Percentiles rank a stretch among this genome's conserved stretches.
These are phyloP conservation scores for Bryoerythrophyllum caledonicum DNA, from an alignment of 225 moss, liverwort and hornwort genomes.

Conservation along the genomic window DNA sequence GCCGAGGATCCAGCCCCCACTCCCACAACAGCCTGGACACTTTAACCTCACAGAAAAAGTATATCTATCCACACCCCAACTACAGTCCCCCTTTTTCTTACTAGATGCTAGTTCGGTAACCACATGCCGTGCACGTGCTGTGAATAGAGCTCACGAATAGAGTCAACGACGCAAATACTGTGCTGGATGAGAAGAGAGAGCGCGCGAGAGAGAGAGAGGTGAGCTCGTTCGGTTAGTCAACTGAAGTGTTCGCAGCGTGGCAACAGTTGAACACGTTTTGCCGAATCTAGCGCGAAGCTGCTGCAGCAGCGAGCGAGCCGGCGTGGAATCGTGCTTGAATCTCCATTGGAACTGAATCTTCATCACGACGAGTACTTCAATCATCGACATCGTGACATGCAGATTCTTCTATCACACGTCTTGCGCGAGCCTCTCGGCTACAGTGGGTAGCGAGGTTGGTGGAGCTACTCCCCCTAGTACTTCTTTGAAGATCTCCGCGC, in stretches of 20 bases:
- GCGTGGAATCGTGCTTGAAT: background rate
- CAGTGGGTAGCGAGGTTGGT: background rate
- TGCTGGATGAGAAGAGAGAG: background rate
- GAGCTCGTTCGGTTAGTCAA: too few relatives aligned
- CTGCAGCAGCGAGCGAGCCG: background rate
- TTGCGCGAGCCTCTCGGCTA: background rate
- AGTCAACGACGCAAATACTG: background rate
- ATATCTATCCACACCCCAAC: too few relatives aligned
- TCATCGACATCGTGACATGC: background rate
- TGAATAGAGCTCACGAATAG: too few relatives aligned
- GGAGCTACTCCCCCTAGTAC: background rate
- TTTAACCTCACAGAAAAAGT: too few relatives aligned
- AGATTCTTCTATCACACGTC: background rate
- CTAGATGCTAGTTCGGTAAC: background rate
- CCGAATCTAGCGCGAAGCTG: background rate
- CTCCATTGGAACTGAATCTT: background rate
- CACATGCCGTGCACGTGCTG: background rate
- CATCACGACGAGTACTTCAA: background rate
- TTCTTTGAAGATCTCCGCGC: background rate
- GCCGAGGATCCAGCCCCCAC: too few relatives aligned
- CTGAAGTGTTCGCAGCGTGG: background rate
- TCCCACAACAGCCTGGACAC: too few relatives aligned
- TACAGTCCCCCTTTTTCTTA: too few relatives aligned
- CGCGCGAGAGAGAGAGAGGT: background rate
- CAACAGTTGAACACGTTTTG: conserved; percentile 7